Conservation (phyloP, 257 asterid genomes). For the Salvia miltiorrhiza region DNA sequence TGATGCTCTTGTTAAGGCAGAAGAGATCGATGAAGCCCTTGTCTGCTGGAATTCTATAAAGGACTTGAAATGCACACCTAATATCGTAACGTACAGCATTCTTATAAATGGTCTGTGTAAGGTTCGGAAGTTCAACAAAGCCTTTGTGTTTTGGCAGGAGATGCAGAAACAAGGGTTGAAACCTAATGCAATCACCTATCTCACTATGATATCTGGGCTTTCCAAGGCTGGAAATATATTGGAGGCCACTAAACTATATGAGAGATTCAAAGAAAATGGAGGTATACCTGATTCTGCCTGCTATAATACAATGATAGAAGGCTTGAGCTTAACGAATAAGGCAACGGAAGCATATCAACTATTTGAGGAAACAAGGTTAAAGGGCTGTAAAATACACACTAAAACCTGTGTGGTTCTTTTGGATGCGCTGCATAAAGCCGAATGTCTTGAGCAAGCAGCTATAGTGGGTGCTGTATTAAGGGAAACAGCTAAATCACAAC, state of each 20-base stretch:
- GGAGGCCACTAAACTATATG: slow-evolving; percentile 72
- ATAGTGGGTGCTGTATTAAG: slow-evolving; percentile 86
- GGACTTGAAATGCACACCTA: slow-evolving; percentile 71
- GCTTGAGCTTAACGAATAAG: slow-evolving; percentile 68
- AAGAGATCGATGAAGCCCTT: slow-evolving; percentile 87
- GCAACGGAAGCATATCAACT: slow-evolving; percentile 76
- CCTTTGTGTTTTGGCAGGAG: slow-evolving; percentile 97
- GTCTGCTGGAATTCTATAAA: slow-evolving; percentile 93
- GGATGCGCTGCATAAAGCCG: slow-evolving; percentile 90
- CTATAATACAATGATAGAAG: slow-evolving; percentile 85
- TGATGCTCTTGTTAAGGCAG: slow-evolving; percentile 90
- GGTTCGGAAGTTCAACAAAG: slow-evolving; percentile 88
- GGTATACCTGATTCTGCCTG: slow-evolving; percentile 93
- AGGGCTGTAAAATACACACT: slow-evolving; percentile 70
- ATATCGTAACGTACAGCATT: slow-evolving; percentile 60
- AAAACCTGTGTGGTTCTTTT: slow-evolving; percentile 85
- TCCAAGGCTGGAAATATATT: slow-evolving; percentile 86
- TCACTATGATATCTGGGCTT: slow-evolving; percentile 93
- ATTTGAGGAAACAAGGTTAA: slow-evolving; percentile 80
- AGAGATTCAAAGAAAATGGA: slow-evolving; percentile 69
- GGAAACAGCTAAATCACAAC: slow-evolving; percentile 88
- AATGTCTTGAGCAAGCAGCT: slow-evolving; percentile 91
- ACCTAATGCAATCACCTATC: slow-evolving; percentile 69
- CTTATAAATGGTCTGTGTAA: slow-evolving; percentile 82
- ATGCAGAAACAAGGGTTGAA: slow-evolving; percentile 87